Base-by-base conservation (phyloP, 2,329 filamentous ascomycete species). In the Rhynchosporium graminicola region DNA sequence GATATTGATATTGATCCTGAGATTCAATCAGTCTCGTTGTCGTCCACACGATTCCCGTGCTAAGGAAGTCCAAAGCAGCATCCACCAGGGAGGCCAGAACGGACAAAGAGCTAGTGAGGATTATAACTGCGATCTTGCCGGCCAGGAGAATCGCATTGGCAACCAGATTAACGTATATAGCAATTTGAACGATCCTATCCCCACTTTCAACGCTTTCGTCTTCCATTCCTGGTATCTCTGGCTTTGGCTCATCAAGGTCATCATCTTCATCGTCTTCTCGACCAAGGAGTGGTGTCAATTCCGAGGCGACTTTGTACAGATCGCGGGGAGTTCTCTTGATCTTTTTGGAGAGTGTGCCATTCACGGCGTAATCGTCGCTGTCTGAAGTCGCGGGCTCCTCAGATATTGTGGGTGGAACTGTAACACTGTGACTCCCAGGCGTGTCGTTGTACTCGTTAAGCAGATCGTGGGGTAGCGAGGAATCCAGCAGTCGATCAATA, bases 401-500 rank as follows among this genome's bases (percentile, higher is more conserved):
- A n/a, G 81, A 77, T 68, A 95, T 95, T 10, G 90, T 92, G 38
- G 84, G 80, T 1, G 91, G 90, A 6, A 92, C 83, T 68, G 86
- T 83, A 66, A 84, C 59, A 40, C 59, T 62, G 42, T 51, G 56
- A 40, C 60, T 62, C 10, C 66, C 62, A 2, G 67, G 67, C 10
- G 69, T 71, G 63, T 88, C 80, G 67, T 87, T 87, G 76, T 97
- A 97, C 76, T 97, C 93, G 73, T 96, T 93, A 62, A 98, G 87
- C 50, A 98, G 80, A 70, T 94, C 88, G 73, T 96, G 93, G 1
- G 93, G 93, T n/a, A 97, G 84, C 36, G 91, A 93, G 8, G 92
- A 97, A 77, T 97, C 92, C 65, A 98, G 83, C 61, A 98, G 80
- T 58, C 89, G 86, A 77, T 97, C 94, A 70, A 97, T 97, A 75